Evolutionary conservation across 2,329 filamentous ascomycete species (phyloP).

Genomic region (Esteya vermicola): DNA sequence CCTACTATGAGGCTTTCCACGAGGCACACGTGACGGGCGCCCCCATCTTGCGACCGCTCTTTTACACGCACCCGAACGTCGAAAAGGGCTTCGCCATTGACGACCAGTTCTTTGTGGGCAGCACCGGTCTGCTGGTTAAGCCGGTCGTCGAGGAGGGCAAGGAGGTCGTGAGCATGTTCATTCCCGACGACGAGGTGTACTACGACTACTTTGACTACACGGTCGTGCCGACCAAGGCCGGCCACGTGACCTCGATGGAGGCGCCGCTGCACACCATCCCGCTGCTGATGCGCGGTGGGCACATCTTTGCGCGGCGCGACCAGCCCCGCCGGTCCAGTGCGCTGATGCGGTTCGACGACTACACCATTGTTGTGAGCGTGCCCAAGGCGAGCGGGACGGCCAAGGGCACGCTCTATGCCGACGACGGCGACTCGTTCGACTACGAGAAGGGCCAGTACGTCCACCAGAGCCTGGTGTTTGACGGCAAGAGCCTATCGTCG

Average conservation of each 20-base stretch:
- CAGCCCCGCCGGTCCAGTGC: slow-evolving; percentile 71
- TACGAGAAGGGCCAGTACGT: slow-evolving; percentile 78
- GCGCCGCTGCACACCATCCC: slow-evolving; percentile 80
- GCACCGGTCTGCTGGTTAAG: slow-evolving; percentile 81
- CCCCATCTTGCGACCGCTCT: slow-evolving; percentile 83
- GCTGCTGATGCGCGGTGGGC: slow-evolving; percentile 80
- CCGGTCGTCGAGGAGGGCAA: slow-evolving; percentile 71
- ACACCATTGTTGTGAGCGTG: slow-evolving; percentile 73
- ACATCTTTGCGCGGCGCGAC: slow-evolving; percentile 84
- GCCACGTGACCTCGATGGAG: slow-evolving; percentile 52
- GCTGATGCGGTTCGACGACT: slow-evolving; percentile 88
- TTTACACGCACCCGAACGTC: slow-evolving; percentile 77
- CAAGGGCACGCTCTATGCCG: slow-evolving; percentile 72
- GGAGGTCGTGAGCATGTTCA: slow-evolving; percentile 62
- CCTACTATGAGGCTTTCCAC: slow-evolving; percentile 96
- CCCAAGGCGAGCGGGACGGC: slow-evolving; percentile 48
- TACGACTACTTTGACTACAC: slow-evolving; percentile 93
- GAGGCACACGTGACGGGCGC: slow-evolving; percentile 70
- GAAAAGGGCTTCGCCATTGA: slow-evolving; percentile 81
- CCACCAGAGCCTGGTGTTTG: slow-evolving; percentile 64
- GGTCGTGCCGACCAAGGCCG: slow-evolving; percentile 52
- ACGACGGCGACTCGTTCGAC: slow-evolving; percentile 89
- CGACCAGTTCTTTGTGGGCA: slow-evolving; percentile 84
- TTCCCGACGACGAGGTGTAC: slow-evolving; percentile 79
- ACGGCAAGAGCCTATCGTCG: slow-evolving; percentile 46